These are phyloP conservation scores for Gyromitra esculenta DNA, from an alignment of 2,329 filamentous ascomycete species.

Conservation along the genomic window DNA sequence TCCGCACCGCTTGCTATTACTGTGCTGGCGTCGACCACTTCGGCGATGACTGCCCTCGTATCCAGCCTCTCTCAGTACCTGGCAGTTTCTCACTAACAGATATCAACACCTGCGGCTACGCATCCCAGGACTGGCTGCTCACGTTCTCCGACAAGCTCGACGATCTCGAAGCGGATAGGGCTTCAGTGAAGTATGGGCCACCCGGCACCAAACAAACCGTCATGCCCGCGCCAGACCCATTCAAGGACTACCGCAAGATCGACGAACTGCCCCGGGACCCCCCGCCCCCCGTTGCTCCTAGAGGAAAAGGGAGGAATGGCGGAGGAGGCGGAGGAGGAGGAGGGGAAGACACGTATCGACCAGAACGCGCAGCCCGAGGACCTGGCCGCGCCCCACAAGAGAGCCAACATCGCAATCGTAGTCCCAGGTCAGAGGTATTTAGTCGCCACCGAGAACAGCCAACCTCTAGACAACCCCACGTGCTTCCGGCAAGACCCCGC, in stretches of 20 bases:
- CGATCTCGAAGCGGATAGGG: slow-evolving; percentile 28
- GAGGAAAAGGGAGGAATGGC: background rate
- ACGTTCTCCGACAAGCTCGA: slow-evolving; percentile 41
- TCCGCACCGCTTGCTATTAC: slow-evolving; percentile 48
- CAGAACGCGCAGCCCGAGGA: slow-evolving; percentile 13
- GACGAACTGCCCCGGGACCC: slow-evolving; percentile 18
- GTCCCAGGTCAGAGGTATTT: slow-evolving; percentile 38
- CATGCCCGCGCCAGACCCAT: slow-evolving; percentile 36
- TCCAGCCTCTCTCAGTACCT: slow-evolving; percentile 28
- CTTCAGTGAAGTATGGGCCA: slow-evolving; percentile 3
- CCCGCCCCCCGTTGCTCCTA: slow-evolving; percentile 8
- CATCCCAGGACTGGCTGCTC: slow-evolving; percentile 49
- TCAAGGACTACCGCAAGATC: slow-evolving; percentile 31
- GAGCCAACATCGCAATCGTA: slow-evolving; percentile 8
- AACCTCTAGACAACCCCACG: slow-evolving; percentile 25
- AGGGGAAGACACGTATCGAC: slow-evolving; percentile 17
- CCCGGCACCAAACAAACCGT: slow-evolving; percentile 38
- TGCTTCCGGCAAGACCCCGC: slow-evolving; percentile 33
- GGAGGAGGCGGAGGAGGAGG: background rate
- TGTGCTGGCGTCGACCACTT: slow-evolving; percentile 52
- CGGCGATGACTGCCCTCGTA: slow-evolving; percentile 55
- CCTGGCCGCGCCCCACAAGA: slow-evolving; percentile 3
- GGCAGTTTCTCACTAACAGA: slow-evolving; percentile 50
- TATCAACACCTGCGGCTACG: slow-evolving; percentile 45
- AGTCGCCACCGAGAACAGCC: slow-evolving; percentile 24